These are phyloP conservation scores for Eucalyptus sp. DNA, from an alignment of 345 rosid species.

Conservation along the genomic window DNA sequence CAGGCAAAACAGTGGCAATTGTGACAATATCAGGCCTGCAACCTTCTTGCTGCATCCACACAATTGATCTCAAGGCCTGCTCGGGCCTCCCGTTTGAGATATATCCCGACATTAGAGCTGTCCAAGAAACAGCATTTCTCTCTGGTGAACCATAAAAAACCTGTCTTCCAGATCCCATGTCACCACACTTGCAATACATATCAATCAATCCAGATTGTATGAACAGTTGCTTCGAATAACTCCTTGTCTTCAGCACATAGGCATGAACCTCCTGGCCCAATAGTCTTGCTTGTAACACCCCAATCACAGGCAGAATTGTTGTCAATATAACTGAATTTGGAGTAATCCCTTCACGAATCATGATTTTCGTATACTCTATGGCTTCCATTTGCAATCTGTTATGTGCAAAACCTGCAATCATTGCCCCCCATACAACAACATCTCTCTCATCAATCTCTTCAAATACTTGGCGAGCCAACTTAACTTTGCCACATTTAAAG, in stretches of 20 bases:
- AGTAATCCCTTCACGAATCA: conserved; percentile 49
- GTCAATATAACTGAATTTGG: conserved; percentile 71
- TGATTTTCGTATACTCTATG: conserved; percentile 42
- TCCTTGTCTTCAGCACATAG: conserved; percentile 40
- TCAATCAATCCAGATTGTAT: conserved; percentile 73
- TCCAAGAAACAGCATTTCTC: conserved; percentile 78
- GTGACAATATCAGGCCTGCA: conserved; percentile 69
- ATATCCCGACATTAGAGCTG: conserved; percentile 81
- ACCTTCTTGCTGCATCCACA: conserved; percentile 97
- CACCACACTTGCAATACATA: conserved; percentile 83
- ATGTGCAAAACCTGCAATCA: conserved; percentile 77
- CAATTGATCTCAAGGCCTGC: conserved; percentile 76
- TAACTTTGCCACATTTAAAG: conserved; percentile 67
- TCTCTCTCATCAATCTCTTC: conserved; percentile 62
- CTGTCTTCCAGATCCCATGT: conserved; percentile 52
- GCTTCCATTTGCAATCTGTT: conserved; percentile 61
- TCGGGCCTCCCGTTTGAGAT: conserved; percentile 60
- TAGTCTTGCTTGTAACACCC: conserved; percentile 40
- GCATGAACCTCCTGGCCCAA: conserved; percentile 75
- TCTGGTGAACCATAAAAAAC: conserved; percentile 54
- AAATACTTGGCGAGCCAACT: conserved; percentile 44
- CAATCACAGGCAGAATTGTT: conserved; percentile 53
- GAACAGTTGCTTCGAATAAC: conserved; percentile 25
- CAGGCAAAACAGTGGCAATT: conserved; percentile 64
- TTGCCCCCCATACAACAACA: conserved; percentile 72